Conservation (phyloP, 2,329 filamentous ascomycete species). For the Fusarium hainanense region DNA sequence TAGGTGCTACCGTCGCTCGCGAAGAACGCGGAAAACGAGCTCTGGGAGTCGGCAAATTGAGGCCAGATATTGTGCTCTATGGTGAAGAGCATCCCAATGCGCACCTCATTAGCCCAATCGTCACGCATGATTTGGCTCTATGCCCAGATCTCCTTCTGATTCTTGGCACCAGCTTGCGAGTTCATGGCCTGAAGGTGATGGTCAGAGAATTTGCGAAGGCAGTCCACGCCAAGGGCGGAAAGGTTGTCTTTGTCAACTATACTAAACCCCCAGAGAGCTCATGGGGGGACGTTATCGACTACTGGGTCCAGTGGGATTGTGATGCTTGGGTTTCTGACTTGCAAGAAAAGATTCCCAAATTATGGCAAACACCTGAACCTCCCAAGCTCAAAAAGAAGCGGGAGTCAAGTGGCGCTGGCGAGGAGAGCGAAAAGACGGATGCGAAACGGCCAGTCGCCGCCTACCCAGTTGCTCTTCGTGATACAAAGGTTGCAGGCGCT, state of each 20-base stretch:
- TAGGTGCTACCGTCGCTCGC: constrained; percentile 69
- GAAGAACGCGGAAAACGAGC: constrained; percentile 74
- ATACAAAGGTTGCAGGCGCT: constrained; percentile 59
- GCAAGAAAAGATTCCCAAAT: constrained; percentile 65
- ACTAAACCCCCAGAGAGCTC: constrained; percentile 77
- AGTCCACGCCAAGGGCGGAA: constrained; percentile 74
- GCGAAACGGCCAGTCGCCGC: constrained; percentile 50
- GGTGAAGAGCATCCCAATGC: constrained; percentile 78
- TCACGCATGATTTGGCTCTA: constrained; percentile 73
- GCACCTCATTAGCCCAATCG: constrained; percentile 74
- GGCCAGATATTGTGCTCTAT: constrained; percentile 79
- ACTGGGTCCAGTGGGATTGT: constrained; percentile 80
- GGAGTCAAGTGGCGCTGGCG: constrained; percentile 44
- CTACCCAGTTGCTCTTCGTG: constrained; percentile 58
- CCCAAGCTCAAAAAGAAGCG: constrained; percentile 55
- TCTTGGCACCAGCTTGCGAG: constrained; percentile 75
- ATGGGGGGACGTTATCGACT: constrained; percentile 79
- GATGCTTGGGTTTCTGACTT: constrained; percentile 77
- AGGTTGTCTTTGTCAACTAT: constrained; percentile 78
- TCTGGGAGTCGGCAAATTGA: constrained; percentile 73
- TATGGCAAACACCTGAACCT: constrained; percentile 67
- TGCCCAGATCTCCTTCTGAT: constrained; percentile 76
- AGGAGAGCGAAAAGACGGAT: constrained; percentile 45
- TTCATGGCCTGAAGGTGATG: constrained; percentile 77
- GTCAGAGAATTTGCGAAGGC: constrained; percentile 78